phyloP scores from a whole-genome alignment of 805 yeast genomes.

The Yamadazyma laniorum region DNA sequence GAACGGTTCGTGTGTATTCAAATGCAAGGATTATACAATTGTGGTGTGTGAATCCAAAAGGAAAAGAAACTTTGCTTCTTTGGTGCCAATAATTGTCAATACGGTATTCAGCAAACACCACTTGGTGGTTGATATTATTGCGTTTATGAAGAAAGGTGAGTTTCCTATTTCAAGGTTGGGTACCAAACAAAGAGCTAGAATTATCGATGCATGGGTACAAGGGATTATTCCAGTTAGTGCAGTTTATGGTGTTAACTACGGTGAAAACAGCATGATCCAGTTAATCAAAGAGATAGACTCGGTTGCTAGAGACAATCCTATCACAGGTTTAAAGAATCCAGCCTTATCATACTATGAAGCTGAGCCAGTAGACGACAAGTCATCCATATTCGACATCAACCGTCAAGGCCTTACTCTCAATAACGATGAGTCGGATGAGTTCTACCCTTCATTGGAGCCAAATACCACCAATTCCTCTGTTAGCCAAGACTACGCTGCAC shows the following conservation, averaged over 20 bases:
- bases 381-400: slow-evolving; percentile 31
- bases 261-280: slow-evolving; percentile 62
- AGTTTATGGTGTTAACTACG: slow-evolving; percentile 55
- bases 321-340: slow-evolving; percentile 41
- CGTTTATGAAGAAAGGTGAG: slow-evolving; percentile 64
- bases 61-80: slow-evolving; percentile 55
- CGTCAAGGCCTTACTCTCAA: slow-evolving; percentile 33
- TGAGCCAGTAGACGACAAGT: slow-evolving; percentile 15
- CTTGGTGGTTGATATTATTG: slow-evolving; percentile 76
- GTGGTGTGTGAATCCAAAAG: slow-evolving; percentile 67
- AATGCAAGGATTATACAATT: slow-evolving; percentile 76
- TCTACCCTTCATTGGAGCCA: neutral
- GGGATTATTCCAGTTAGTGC: slow-evolving; percentile 44
- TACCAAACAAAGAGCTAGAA: slow-evolving; percentile 70
- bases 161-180: slow-evolving; percentile 73
- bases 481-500: neutral
- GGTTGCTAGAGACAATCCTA: slow-evolving; percentile 38
- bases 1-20: slow-evolving; percentile 64
- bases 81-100: slow-evolving; percentile 82
- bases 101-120: slow-evolving; percentile 79
- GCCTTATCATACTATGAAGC: slow-evolving; percentile 41
- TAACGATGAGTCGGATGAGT: slow-evolving; percentile 10
- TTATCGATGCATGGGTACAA: slow-evolving; percentile 55
- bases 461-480: neutral
- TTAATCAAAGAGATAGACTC: slow-evolving; percentile 54